These are phyloP conservation scores for Tuber umbilicatum DNA, from an alignment of 495 filamentous ascomycete genomes.

Conservation along the genomic window DNA sequence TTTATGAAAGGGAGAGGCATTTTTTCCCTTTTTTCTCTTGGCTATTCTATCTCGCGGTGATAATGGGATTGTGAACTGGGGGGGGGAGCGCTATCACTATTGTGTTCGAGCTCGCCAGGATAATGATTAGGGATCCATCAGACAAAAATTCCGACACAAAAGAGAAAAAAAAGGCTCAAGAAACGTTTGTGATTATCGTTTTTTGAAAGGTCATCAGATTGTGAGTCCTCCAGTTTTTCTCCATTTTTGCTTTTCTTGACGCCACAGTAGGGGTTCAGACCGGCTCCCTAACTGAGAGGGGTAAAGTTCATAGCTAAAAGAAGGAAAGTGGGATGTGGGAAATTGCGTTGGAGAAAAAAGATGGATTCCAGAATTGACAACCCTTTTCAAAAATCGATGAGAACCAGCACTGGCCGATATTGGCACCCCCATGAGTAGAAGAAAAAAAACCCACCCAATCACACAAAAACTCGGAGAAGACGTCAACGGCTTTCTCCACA, in stretches of 20 bases:
- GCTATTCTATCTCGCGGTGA: neutral
- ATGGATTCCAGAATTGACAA: neutral
- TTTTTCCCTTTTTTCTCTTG: neutral
- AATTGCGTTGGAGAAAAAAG: neutral
- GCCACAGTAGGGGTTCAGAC: neutral
- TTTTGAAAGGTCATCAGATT: neutral
- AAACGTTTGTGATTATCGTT: neutral
- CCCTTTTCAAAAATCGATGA: neutral
- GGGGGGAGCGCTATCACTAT: neutral
- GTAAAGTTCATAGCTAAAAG: neutral
- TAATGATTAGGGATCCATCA: neutral
- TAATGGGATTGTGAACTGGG: neutral
- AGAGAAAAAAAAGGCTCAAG: neutral
- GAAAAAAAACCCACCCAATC: neutral
- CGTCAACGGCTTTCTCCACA: neutral
- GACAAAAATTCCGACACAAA: neutral
- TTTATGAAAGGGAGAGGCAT: neutral
- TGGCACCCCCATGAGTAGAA: neutral
- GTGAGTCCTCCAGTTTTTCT: neutral
- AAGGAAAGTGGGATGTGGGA: neutral
- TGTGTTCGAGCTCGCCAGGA: neutral
- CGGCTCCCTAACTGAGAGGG: neutral
- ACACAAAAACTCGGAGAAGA: neutral
- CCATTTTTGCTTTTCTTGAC: neutral
- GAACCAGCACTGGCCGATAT: neutral